A percentile compares a stretch with the other conserved stretches of the same genome.
Conservation (phyloP, 495 filamentous ascomycete genomes). For the Talaromyces trachyspermus region DNA sequence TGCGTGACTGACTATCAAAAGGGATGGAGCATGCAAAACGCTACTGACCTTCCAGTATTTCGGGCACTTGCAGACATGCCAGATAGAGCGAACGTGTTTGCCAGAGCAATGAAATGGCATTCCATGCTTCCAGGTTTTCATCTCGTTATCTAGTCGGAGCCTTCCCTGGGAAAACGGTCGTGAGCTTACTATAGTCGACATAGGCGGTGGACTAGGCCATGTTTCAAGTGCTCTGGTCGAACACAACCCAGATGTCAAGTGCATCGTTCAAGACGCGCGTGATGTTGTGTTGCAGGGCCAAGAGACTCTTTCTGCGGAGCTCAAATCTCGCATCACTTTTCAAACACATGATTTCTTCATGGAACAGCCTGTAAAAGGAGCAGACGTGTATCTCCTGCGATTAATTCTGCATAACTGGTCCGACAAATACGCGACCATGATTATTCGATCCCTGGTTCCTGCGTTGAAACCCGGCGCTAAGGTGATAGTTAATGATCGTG, state of each 20-base stretch:
- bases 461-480: conserved; percentile 47
- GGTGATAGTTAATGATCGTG: conserved; percentile 38
- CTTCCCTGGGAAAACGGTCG: conserved; percentile 39
- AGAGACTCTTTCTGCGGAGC: conserved; percentile 22
- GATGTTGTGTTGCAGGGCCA: conserved; percentile 38
- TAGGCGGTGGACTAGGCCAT: conserved; percentile 50
- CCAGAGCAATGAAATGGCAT: conserved; percentile 34
- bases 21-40: conserved; percentile 14
- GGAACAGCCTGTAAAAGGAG: conserved; percentile 43
- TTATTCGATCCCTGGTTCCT: conserved; percentile 45
- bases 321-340: conserved; percentile 36
- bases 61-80: conserved; percentile 13
- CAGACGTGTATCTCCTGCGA: conserved; percentile 52
- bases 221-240: conserved; percentile 36
- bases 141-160: conserved; percentile 33
- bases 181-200: conserved; percentile 42
- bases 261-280: conserved; percentile 50
- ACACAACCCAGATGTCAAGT: conserved; percentile 28
- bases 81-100: conserved; percentile 11
- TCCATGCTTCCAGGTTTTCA: conserved; percentile 45
- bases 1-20: conserved; percentile 5
- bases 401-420: conserved; percentile 55
- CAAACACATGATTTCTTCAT: conserved; percentile 48
- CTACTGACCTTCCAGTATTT: conserved; percentile 9
- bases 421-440: conserved; percentile 45